Evolutionary conservation across 768 basidiomycete genomes (phyloP).

Genomic region (Macrocybe gigantea): DNA sequence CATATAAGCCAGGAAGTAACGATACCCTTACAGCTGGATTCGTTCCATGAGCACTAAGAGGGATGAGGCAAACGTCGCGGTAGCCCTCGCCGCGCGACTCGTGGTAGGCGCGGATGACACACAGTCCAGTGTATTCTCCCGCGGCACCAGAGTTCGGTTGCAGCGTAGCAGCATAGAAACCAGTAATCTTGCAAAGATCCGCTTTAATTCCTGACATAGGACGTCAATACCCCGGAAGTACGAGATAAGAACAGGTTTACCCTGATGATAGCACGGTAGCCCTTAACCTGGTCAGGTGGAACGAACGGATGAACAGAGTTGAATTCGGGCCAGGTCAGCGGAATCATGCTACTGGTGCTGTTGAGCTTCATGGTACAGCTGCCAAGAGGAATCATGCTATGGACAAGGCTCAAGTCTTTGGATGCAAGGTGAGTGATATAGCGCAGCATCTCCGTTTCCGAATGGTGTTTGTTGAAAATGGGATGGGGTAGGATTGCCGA

Average conservation of each 20-base stretch:
- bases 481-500: slow-evolving; percentile 78
- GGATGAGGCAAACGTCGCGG: slow-evolving; percentile 89
- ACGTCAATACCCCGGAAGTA: background rate
- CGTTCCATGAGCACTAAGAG: slow-evolving; percentile 95
- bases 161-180: slow-evolving; percentile 94
- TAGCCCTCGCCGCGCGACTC: slow-evolving; percentile 81
- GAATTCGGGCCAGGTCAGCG: slow-evolving; percentile 93
- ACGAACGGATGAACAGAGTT: slow-evolving; percentile 89
- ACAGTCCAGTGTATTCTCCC: slow-evolving; percentile 95
- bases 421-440: slow-evolving; percentile 92
- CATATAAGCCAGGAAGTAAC: background rate
- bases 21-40: slow-evolving; percentile 81
- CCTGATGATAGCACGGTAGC: slow-evolving; percentile 79
- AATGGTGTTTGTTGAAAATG: slow-evolving; percentile 95
- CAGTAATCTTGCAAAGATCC: slow-evolving; percentile 91
- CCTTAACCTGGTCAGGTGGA: slow-evolving; percentile 82
- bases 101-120: slow-evolving; percentile 92
- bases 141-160: slow-evolving; percentile 99
- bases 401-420: slow-evolving; percentile 92
- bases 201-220: slow-evolving; percentile 66
- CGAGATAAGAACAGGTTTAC: slow-evolving; percentile 24
- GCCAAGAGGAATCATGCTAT: slow-evolving; percentile 94
- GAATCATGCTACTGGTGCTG: slow-evolving; percentile 96
- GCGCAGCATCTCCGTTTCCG: slow-evolving; percentile 97
- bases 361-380: slow-evolving; percentile 99